Percentiles rank a stretch among this genome's conserved stretches.
Evolutionary conservation across 1,139 yeast species (phyloP).

Genomic region (Scheffersomyces titani): DNA sequence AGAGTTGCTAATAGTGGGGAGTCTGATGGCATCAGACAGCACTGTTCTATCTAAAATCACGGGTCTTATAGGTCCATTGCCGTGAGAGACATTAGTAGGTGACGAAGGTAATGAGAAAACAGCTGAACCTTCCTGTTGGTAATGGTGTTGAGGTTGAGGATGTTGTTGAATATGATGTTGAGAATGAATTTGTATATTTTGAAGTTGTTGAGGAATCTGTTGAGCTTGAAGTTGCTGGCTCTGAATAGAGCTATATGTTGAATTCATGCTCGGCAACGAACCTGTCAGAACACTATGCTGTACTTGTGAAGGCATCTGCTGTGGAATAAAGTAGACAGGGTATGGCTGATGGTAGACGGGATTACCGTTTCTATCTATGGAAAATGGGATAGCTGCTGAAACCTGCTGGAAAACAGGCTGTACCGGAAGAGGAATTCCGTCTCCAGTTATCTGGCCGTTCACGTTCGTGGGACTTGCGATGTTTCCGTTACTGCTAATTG

Average conservation of each 20-base stretch:
- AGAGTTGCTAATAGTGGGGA: constrained; percentile 2
- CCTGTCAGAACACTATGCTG: neutral
- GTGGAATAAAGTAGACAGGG: constrained; percentile 40
- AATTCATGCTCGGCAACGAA: neutral
- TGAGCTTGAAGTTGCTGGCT: constrained; percentile 1
- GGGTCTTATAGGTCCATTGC: neutral
- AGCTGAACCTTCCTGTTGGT: constrained; percentile 5
- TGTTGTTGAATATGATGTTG: constrained; percentile 1
- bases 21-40: constrained; percentile 6
- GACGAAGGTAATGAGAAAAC: constrained; percentile 15
- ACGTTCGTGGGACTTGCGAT: neutral
- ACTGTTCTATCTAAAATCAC: constrained; percentile 1
- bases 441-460: neutral
- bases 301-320: constrained; percentile 6
- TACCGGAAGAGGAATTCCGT: neutral
- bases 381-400: constrained; percentile 26
- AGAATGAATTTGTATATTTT: constrained; percentile 1
- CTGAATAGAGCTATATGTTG: neutral
- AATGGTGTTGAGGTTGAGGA: constrained; percentile 1
- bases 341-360: constrained; percentile 35
- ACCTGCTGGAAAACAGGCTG: neutral
- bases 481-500: neutral
- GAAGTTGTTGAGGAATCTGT: neutral
- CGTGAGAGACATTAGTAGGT: constrained; percentile 9
- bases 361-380: constrained; percentile 37